phyloP scores from a whole-genome alignment of 73 alveolate genomes.

The Tetrahymena elliotti region DNA sequence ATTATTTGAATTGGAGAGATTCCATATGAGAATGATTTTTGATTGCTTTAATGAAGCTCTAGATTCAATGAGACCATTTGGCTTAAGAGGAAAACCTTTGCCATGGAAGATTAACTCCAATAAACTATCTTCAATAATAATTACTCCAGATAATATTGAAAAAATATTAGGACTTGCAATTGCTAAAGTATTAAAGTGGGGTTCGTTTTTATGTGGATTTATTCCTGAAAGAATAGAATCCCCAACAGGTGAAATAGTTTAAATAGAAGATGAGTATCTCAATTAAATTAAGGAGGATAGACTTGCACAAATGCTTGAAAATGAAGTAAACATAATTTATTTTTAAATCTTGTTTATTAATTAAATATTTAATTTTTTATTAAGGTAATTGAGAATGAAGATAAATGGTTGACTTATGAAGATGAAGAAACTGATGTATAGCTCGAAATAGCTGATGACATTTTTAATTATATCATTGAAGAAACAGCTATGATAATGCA shows the following conservation, averaged over 20 bases:
- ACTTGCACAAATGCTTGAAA: constrained; percentile 31
- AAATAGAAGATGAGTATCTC: constrained; percentile 36
- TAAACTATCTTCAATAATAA: constrained; percentile 9
- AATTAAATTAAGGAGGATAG: constrained; percentile 40
- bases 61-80: constrained; percentile 46
- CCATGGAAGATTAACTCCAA: constrained; percentile 44
- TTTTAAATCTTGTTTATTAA: background rate
- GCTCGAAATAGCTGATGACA: background rate
- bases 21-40: constrained; percentile 42
- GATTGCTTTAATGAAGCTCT: constrained; percentile 49
- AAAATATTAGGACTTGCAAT: constrained; percentile 29
- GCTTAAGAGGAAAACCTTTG: constrained; percentile 46
- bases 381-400: background rate
- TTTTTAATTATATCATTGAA: background rate
- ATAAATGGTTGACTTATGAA: background rate
- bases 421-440: background rate
- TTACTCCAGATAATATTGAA: constrained; percentile 17
- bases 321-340: constrained; percentile 12
- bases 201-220: constrained; percentile 39
- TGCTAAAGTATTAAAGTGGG: constrained; percentile 44
- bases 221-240: constrained; percentile 30
- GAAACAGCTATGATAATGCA: background rate
- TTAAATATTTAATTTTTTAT: background rate
- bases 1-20: constrained; percentile 16
- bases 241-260: constrained; percentile 25